Conservation (phyloP, 1,284 basidiomycete species). For the Pseudozyma tsukubaensis region DNA sequence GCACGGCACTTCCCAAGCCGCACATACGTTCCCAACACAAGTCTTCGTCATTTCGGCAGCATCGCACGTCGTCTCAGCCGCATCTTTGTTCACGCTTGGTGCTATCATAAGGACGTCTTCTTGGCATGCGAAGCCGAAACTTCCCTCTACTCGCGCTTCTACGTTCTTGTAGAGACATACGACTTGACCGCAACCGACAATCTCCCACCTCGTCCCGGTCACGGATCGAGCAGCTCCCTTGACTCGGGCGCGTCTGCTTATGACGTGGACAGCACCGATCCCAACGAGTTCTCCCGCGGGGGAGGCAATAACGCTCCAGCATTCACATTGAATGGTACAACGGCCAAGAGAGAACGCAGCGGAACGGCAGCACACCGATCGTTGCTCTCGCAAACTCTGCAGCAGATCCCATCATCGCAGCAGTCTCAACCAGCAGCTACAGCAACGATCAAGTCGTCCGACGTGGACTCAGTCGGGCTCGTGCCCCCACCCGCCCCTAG, state of each 20-base stretch:
- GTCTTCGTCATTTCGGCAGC: slow-evolving; percentile 86
- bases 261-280: slow-evolving; percentile 1
- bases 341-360: slow-evolving; percentile 35
- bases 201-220: slow-evolving; percentile 35
- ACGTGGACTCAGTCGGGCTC: slow-evolving; percentile 33
- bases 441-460: background rate
- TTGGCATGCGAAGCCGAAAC: slow-evolving; percentile 90
- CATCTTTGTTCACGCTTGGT: slow-evolving; percentile 93
- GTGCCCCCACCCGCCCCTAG: slow-evolving; percentile 50
- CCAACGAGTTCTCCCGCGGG: slow-evolving; percentile 22
- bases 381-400: slow-evolving; percentile 19
- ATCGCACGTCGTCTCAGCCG: slow-evolving; percentile 88
- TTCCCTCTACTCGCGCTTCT: slow-evolving; percentile 89
- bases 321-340: slow-evolving; percentile 27
- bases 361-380: slow-evolving; percentile 33
- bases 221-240: background rate
- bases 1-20: slow-evolving; percentile 82
- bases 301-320: slow-evolving; percentile 3
- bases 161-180: slow-evolving; percentile 82
- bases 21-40: slow-evolving; percentile 74
- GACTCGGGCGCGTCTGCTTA: background rate
- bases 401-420: background rate
- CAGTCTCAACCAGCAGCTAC: background rate
- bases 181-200: slow-evolving; percentile 72
- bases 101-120: slow-evolving; percentile 82